Evolutionary conservation across 257 asterid species (phyloP).

Genomic region (Ehretia macrophylla): DNA sequence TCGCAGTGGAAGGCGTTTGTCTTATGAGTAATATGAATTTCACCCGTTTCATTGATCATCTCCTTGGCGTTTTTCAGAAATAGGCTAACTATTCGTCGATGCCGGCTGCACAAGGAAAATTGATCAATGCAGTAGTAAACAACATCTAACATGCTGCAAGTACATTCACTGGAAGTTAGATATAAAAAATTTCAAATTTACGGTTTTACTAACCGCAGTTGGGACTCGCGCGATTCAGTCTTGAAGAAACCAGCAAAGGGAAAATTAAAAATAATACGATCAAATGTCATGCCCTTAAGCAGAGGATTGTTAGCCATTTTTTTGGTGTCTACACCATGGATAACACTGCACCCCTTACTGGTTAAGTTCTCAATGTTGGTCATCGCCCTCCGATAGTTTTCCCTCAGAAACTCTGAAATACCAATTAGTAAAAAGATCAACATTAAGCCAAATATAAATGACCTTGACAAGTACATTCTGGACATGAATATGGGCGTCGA

Average conservation of each 20-base stretch:
- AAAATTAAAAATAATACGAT: conserved; percentile 10
- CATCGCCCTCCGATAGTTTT: conserved; percentile 5
- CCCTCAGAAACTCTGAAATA: background rate
- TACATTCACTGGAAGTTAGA: too few species aligned
- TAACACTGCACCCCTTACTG: conserved; percentile 4
- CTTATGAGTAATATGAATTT: conserved; percentile 25
- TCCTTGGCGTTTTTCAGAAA: conserved; percentile 30
- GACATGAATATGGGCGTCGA: too few species aligned
- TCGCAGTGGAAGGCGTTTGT: conserved; percentile 5
- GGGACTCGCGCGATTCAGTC: background rate
- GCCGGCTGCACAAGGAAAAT: conserved; percentile 9
- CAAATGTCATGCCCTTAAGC: background rate
- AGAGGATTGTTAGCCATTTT: background rate
- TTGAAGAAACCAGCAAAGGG: conserved; percentile 1
- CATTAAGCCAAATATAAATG: too few species aligned
- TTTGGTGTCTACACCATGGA: conserved; percentile 13
- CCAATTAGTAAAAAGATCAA: background rate
- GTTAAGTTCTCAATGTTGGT: background rate
- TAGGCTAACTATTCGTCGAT: conserved; percentile 21
- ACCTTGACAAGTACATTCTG: too few species aligned
- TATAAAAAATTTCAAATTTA: background rate
- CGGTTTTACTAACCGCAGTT: background rate
- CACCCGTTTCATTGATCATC: conserved; percentile 19
- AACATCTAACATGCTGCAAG: background rate
- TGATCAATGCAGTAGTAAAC: background rate